phyloP scores from a whole-genome alignment of 192 early-diverging fungal species.

The Geranomyces michiganensis region DNA sequence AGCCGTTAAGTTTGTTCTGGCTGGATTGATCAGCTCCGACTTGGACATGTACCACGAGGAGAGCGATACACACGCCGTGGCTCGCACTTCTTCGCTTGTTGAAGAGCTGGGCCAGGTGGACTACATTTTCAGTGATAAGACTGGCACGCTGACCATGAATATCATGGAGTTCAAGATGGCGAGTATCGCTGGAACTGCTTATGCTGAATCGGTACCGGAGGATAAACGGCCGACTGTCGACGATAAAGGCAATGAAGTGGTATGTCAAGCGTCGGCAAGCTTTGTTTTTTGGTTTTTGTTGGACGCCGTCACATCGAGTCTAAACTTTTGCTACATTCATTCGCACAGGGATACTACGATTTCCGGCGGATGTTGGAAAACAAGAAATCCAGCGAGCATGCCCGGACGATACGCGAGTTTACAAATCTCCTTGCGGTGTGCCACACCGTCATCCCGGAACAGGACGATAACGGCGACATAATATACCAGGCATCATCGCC shows the following conservation, averaged over 20 bases:
- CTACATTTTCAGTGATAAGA: slow-evolving; percentile 97
- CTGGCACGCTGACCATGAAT: slow-evolving; percentile 62
- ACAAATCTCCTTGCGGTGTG: slow-evolving; percentile 87
- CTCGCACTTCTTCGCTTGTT: slow-evolving; percentile 89
- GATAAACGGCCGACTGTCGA: slow-evolving; percentile 77
- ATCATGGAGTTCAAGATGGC: slow-evolving; percentile 71
- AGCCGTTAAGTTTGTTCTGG: slow-evolving; percentile 91
- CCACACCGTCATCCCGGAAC: slow-evolving; percentile 98
- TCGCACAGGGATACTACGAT: slow-evolving; percentile 49
- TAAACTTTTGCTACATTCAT: not conserved
- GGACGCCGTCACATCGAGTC: not conserved
- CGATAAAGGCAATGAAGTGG: slow-evolving; percentile 63
- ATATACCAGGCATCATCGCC: slow-evolving; percentile 96
- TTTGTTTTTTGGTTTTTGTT: not conserved
- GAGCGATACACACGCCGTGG: slow-evolving; percentile 92
- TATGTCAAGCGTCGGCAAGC: not conserved
- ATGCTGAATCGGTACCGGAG: slow-evolving; percentile 85
- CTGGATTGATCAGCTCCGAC: slow-evolving; percentile 90
- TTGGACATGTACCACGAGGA: slow-evolving; percentile 96
- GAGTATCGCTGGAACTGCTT: slow-evolving; percentile 86
- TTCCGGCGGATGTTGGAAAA: slow-evolving; percentile 43
- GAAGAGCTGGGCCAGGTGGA: slow-evolving; percentile 98
- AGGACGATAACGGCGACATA: slow-evolving; percentile 63
- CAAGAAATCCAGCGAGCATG: slow-evolving; percentile 40
- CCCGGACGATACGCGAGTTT: slow-evolving; percentile 77